Percentiles rank a stretch among this genome's conserved stretches.
Evolutionary conservation across 2,329 filamentous ascomycete genomes (phyloP).

Genomic region (Corinectria fuckeliana): DNA sequence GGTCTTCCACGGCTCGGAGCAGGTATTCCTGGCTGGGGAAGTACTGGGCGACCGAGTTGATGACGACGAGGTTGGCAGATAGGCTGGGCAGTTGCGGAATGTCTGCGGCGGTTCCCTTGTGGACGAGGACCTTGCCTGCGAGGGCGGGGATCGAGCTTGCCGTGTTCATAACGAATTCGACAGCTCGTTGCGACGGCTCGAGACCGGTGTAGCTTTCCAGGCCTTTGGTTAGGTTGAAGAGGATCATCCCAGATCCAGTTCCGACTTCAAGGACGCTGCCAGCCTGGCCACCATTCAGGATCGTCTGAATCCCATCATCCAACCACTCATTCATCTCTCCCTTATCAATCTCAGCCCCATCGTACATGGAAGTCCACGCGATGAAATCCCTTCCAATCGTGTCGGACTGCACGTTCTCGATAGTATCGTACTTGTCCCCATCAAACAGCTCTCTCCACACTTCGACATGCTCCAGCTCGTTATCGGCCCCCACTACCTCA

Average conservation of each 20-base stretch:
- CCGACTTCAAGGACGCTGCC: constrained; percentile 40
- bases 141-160: constrained; percentile 21
- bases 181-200: constrained; percentile 34
- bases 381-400: constrained; percentile 38
- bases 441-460: constrained; percentile 20
- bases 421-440: constrained; percentile 16
- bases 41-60: constrained; percentile 41
- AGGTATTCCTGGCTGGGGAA: constrained; percentile 38
- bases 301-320: constrained; percentile 36
- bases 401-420: constrained; percentile 17
- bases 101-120: constrained; percentile 32
- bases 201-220: constrained; percentile 38
- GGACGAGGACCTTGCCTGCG: constrained; percentile 1
- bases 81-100: constrained; percentile 1
- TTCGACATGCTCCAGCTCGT: background rate
- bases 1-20: constrained; percentile 12
- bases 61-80: constrained; percentile 26
- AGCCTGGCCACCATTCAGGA: constrained; percentile 19
- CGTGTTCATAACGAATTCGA: constrained; percentile 25
- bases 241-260: constrained; percentile 41
- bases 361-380: constrained; percentile 43
- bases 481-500: background rate
- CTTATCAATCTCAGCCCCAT: constrained; percentile 36
- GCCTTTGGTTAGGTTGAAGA: constrained; percentile 32
- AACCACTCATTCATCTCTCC: constrained; percentile 43